A percentile compares a stretch with the other conserved stretches of the same genome.
phyloP scores from a whole-genome alignment of 306 rosid species.

The Canavalia gladiata region DNA sequence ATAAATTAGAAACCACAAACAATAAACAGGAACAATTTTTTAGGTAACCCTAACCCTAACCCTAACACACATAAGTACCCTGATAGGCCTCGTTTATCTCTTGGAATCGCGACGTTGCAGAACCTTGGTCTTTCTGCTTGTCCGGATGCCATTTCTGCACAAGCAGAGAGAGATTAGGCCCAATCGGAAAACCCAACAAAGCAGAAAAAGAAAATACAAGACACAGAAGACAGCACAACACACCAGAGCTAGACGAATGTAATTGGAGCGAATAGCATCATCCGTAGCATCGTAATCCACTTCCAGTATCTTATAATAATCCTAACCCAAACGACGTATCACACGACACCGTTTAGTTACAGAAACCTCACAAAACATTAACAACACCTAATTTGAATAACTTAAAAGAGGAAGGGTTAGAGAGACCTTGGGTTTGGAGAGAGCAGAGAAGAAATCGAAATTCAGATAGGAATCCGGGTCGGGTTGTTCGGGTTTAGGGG shows the following conservation, averaged over 20 bases:
- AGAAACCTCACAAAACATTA: neutral
- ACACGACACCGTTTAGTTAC: neutral
- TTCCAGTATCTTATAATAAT: constrained; percentile 87
- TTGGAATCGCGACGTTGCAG: constrained; percentile 81
- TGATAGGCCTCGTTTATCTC: constrained; percentile 94
- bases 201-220: neutral
- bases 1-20: too few relatives aligned
- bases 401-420: neutral
- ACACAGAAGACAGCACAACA: constrained; percentile 36
- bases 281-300: constrained; percentile 93
- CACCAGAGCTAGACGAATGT: constrained; percentile 92
- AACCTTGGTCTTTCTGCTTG: constrained; percentile 74
- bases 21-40: too few relatives aligned
- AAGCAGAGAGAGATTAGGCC: neutral
- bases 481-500: constrained; percentile 51
- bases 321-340: constrained; percentile 52
- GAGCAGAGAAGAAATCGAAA: constrained; percentile 71
- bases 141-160: constrained; percentile 98
- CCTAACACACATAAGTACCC: constrained; percentile 50
- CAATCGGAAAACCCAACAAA: neutral
- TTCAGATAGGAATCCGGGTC: constrained; percentile 64
- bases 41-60: neutral
- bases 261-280: constrained; percentile 86
- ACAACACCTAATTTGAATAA: neutral
- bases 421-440: constrained; percentile 74